Evolutionary conservation across 805 yeast species (phyloP), one percentile per base, ranked within the genome.

Genomic region (Nakazawaea anatomiae): DNA sequence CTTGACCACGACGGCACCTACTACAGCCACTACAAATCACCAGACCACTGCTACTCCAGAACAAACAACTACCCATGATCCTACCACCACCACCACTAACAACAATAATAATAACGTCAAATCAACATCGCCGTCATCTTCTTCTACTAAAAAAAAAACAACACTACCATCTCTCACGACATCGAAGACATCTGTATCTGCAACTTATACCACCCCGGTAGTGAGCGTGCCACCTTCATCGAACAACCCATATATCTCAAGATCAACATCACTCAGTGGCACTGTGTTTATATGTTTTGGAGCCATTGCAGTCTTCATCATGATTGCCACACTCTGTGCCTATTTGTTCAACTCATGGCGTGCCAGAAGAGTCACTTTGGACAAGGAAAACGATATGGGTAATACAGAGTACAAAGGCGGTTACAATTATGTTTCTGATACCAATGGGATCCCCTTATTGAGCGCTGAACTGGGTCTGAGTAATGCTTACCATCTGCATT

Each of bases 281-380:
- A 85, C 94, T 1, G 90, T 89, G 2, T 89, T 88, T 67, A 89
- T 89, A 47, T 85, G 87, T 0, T 85, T 88, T 42, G 96, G 95
- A 1, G 72, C 85, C 9, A 72, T 83, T 39, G 80, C 83, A 4
- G 87, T 83, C 0, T 82, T 80, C 39, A 68, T 86, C 4, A 65
- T 83, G 25, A 54, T 83, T 4, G 74, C 73, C 1, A 71, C 54
- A 5, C 45, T 50, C n/a, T n/a, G 50, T 7, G 47, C 44, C 9
- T 50, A 50, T 31, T 35, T 44, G 6, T 39, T 44, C 48, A 52
- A 43, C 31, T 47, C 55, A 25, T 50, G 50, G 48, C 36, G 68
- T 11, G 80, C 89, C 5, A 75, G 76, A 30, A 70, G 77, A 53
- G 61, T 74, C 42, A 82, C 89, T 12, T 44, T 48, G 12, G 29